phyloP scores from a whole-genome alignment of 2,329 filamentous ascomycete species.

The Geosmithia flava region DNA sequence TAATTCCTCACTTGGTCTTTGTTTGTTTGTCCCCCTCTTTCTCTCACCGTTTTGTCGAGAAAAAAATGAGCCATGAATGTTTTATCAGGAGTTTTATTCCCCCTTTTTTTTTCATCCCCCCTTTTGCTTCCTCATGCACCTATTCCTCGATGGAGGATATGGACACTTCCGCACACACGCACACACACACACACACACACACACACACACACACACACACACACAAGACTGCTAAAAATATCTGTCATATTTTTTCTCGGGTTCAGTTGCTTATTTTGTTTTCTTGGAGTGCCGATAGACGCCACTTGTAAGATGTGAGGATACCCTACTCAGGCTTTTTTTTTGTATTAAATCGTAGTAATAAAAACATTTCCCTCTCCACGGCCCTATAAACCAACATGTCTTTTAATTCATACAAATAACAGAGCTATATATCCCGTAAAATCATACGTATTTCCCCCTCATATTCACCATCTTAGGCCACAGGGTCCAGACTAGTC shows the following conservation, averaged over 20 bases:
- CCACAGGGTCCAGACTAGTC: constrained; percentile 33
- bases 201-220: neutral
- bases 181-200: neutral
- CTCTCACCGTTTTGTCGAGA: too few species aligned
- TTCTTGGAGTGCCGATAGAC: constrained; percentile 5
- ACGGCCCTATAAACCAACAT: too few species aligned
- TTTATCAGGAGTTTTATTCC: neutral
- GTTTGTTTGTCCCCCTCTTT: neutral
- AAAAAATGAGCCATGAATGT: constrained; percentile 4
- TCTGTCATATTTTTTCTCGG: neutral
- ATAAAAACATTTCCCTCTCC: neutral
- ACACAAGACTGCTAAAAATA: neutral
- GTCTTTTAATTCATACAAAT: too few species aligned
- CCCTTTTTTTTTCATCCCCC: neutral
- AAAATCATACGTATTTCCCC: neutral
- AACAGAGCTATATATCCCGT: neutral
- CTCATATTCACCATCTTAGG: neutral
- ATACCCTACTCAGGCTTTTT: constrained; percentile 16
- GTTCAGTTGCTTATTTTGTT: neutral
- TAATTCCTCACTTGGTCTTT: constrained; percentile 8
- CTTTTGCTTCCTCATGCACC: neutral
- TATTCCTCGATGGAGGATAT: neutral
- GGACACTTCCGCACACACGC: too few species aligned
- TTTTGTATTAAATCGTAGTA: neutral
- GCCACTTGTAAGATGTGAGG: constrained; percentile 5